phyloP scores from a whole-genome alignment of 2,329 filamentous ascomycete genomes.

The Albifimbria verrucaria region DNA sequence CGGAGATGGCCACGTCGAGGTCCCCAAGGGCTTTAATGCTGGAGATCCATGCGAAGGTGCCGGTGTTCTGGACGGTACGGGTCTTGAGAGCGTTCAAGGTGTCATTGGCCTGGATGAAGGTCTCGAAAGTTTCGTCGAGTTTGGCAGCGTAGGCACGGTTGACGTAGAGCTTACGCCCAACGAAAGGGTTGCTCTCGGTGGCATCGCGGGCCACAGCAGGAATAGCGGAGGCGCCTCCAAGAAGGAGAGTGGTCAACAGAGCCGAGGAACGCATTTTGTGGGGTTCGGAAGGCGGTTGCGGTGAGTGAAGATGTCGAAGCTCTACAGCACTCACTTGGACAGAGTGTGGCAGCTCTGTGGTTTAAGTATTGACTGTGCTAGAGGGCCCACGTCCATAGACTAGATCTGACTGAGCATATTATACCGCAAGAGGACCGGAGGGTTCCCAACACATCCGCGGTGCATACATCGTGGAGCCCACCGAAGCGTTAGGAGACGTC shows the following conservation, averaged over 20 bases:
- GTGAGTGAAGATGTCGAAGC: background rate
- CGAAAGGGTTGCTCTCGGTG: slow-evolving; percentile 38
- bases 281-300: background rate
- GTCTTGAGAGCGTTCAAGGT: slow-evolving; percentile 29
- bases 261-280: background rate
- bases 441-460: background rate
- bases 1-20: slow-evolving; percentile 32
- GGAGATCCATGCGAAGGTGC: slow-evolving; percentile 39
- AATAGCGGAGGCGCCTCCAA: background rate
- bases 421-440: background rate
- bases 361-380: background rate
- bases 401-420: background rate
- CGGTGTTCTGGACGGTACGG: slow-evolving; percentile 28
- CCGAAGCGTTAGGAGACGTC: background rate
- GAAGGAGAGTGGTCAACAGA: background rate
- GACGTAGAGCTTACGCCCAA: slow-evolving; percentile 41
- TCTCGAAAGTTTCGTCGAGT: slow-evolving; percentile 30
- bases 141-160: slow-evolving; percentile 35
- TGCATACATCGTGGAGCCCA: background rate
- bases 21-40: slow-evolving; percentile 26
- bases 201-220: background rate
- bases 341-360: background rate
- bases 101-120: slow-evolving; percentile 31
- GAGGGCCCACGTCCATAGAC: background rate
- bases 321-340: too few relatives aligned